Percentiles rank a stretch among this genome's conserved stretches.
Conservation (phyloP, 495 filamentous ascomycete genomes). For the Daldinia childiae region DNA sequence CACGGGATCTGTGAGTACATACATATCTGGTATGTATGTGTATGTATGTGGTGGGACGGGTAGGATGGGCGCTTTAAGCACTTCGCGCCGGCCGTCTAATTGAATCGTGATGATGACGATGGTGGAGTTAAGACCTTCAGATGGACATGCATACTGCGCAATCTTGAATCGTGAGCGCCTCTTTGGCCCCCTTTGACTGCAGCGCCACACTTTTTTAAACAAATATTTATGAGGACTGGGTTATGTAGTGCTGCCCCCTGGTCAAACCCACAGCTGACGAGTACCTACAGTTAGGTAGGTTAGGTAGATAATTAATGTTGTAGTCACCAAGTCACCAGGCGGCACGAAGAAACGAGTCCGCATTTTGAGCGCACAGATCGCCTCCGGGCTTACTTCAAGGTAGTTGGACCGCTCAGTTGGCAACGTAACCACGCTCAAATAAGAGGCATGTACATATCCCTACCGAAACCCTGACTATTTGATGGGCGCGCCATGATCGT, state of each 20-base stretch:
- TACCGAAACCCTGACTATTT: constrained; percentile 29
- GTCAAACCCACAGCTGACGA: no score
- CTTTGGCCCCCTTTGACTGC: constrained; percentile 23
- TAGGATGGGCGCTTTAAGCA: constrained; percentile 22
- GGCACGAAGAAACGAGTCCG: constrained; percentile 15
- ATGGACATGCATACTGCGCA: constrained; percentile 30
- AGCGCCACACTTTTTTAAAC: constrained; percentile 37
- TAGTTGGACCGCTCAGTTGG: constrained; percentile 35
- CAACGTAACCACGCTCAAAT: constrained; percentile 40
- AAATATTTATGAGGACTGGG: constrained; percentile 4
- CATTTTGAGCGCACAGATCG: constrained; percentile 38
- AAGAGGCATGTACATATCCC: constrained; percentile 28
- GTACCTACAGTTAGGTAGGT: no score
- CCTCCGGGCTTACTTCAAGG: constrained; percentile 34
- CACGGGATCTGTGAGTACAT: constrained; percentile 30
- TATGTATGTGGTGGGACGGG: constrained; percentile 30
- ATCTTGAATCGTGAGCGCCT: constrained; percentile 28
- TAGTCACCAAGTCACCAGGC: constrained; percentile 1
- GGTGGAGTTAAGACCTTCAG: constrained; percentile 28
- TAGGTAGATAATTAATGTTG: neutral
- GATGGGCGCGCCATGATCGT: constrained; percentile 28
- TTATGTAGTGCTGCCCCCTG: no score
- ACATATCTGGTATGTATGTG: neutral
- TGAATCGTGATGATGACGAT: constrained; percentile 42
- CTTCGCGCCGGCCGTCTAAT: constrained; percentile 30